These are phyloP conservation scores for Periconia digitata DNA, from an alignment of 2,329 filamentous ascomycete genomes.

Conservation along the genomic window DNA sequence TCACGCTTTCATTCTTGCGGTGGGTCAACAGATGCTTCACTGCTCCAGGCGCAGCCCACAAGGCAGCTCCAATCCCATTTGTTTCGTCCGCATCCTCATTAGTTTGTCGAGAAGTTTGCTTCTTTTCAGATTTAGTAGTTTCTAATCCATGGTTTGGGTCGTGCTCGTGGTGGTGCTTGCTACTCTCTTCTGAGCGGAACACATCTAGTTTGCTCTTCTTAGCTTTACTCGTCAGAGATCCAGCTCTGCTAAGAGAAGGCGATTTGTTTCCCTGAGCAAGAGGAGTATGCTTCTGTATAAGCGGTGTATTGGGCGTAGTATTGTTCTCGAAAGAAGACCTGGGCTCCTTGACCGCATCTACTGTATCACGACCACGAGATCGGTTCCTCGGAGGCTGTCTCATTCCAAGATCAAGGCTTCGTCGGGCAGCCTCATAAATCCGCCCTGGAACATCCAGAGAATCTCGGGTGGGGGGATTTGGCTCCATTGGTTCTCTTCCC, in stretches of 20 bases:
- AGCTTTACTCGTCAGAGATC: slow-evolving; percentile 34
- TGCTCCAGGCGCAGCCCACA: slow-evolving; percentile 34
- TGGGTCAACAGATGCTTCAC: slow-evolving; percentile 37
- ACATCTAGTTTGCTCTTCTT: slow-evolving; percentile 44
- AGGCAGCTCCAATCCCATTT: slow-evolving; percentile 31
- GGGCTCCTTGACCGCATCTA: slow-evolving; percentile 29
- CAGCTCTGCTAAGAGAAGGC: slow-evolving; percentile 36
- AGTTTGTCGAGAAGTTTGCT: slow-evolving; percentile 26
- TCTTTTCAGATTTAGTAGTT: slow-evolving; percentile 24
- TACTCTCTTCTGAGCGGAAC: slow-evolving; percentile 43
- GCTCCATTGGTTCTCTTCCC: slow-evolving; percentile 29
- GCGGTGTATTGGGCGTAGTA: slow-evolving; percentile 43
- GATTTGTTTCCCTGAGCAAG: slow-evolving; percentile 40
- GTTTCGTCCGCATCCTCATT: slow-evolving; percentile 36
- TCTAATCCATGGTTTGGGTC: slow-evolving; percentile 22
- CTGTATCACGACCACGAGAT: slow-evolving; percentile 17
- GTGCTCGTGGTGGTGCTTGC: slow-evolving; percentile 30
- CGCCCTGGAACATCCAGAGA: slow-evolving; percentile 27
- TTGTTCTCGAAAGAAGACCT: slow-evolving; percentile 45
- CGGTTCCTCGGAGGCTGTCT: slow-evolving; percentile 24
- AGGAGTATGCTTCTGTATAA: slow-evolving; percentile 31
- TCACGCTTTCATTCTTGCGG: slow-evolving; percentile 43
- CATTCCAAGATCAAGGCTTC: slow-evolving; percentile 18
- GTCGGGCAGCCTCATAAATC: slow-evolving; percentile 20
- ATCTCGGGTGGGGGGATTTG: slow-evolving; percentile 19